Evolutionary conservation across 495 filamentous ascomycete genomes (phyloP), one percentile per base, ranked within the genome.

Genomic region (Barbatosphaeria neglecta): DNA sequence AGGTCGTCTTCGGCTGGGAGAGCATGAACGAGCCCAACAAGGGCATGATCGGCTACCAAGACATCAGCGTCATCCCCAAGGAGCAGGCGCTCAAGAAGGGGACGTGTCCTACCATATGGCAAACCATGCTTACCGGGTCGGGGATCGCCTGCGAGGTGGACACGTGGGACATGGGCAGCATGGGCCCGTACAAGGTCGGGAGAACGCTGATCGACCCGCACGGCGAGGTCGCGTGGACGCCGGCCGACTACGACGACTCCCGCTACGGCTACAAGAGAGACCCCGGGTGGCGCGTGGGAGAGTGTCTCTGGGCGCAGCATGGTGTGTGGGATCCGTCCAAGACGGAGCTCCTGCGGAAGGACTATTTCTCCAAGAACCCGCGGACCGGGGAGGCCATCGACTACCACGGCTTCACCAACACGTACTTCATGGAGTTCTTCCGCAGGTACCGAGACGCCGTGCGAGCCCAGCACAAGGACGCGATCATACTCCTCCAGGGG

Each of bases 261-360:
- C 75, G 80, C 48, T 98, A 98, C 58, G 89, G 87, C 31, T 98
- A 87, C 81, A 86, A 82, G 52, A 77, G 92, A 51, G 89, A 92
- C 56, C 76, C 84, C 11, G 79, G 69, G 8, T 98, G 92, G 92
- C 92, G 83, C 54, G 64, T 98, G 9, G 93, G 90, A 15, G 81
- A 93, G 63, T 96, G 92, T 59, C 51, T 97, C 23, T 98, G 92
- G 92, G 92, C 93, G 11, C 92, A 97, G 52, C 89, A 97, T 64
- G 90, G 88, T 4, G 80, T 97, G 0, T 98, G 92, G 92, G 89
- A 97, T 58, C 84, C 85, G 7, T 70, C 73, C 0, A 82, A 73
- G 6, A 87, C 95, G 58, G 77, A 75, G 13, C 67, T 98, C 2
- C 62, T 93, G 24, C 78, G 76, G 50, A 92, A 89, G 57, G 82